Base-by-base conservation (phyloP, 1,139 yeast species). In the Candida albicans region DNA sequence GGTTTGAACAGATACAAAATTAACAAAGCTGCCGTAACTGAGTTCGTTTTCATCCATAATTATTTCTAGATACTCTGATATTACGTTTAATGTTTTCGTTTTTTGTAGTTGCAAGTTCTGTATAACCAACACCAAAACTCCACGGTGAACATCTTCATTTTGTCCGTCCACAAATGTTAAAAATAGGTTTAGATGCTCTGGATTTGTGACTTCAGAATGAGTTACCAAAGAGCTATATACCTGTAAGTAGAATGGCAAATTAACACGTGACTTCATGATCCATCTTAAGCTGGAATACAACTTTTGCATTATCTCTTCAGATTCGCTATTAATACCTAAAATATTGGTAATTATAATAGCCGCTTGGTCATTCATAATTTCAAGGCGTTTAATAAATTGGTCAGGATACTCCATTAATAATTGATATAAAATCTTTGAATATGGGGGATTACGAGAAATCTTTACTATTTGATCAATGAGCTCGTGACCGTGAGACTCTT, bases 11-110 rank as follows among this genome's bases (percentile, higher is more conserved):
- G 51, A 52, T 8, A 55, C 40, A 32, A 62, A 57, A 40, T 62
- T 66, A 15, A 59, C 43, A 40, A 64, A 63, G 18, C 53, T 45
- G 2, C 40, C 15, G 2, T 37, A 32, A 1, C 53, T 48, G 6
- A 53, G 49, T 1, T 49, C 10, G 8, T 47, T 48, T 1, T 53
- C 48, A 11, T 58, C 62, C 15, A 57, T 56, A 14, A 57, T 46
- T 2, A 55, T 41, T 32, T 68, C 72, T 29, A 69, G 54, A 41
- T 56, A 65, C 18, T 57, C 61, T 2, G 45, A 35, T 2, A 69
- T 54, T 4, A 54, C 50, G 6, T 56, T 62, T 2, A 46, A 37
- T 0, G 64, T 48, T 25, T 52, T 49, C 0, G 30, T 35, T 14
- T 54, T 53, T 25, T 56, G 47, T 2, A 49, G 22, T 42, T 64